Evolutionary conservation across 1,284 basidiomycete species (phyloP), one percentile per base, ranked within the genome.

Genomic region (Microbotryomycetes sp.): DNA sequence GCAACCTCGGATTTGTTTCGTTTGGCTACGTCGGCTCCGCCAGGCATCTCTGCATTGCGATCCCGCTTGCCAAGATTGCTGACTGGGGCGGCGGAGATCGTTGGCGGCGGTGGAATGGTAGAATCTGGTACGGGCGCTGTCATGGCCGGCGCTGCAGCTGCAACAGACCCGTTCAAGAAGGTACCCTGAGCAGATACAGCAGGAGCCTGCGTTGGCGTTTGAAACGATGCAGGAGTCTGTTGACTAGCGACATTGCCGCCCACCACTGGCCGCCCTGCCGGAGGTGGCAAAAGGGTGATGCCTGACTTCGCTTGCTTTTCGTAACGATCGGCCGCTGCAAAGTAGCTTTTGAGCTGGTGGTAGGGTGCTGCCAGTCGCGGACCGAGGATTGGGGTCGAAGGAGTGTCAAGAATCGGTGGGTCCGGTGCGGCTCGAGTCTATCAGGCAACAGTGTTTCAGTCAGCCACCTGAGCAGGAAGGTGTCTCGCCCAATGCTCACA

Each of bases 281-380:
- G 19, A 12, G 12, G 9, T 19, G 36, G 36, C 36, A 29, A 19
- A 52, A 52, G 25, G 6, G 30, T 9, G 25, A 29, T 29, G 9
- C n/a, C 30, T 19, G 25, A 28, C 23, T 52, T 25, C 7, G 50
- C 50, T 45, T 65, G 67, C 16, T 30, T 23, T 45, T 69, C 67
- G 56, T 58, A 69, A 6, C 47, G 36, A 12, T 66, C 67, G 4
- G 65, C 56, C 1, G 62, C 67, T n/a, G 36, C 29, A 23, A 69
- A 69, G 54, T 69, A 66, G 30, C 46, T 16, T 42, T 66, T 66
- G 26, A 69, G 54, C 6, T 26, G 31, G 25, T 29, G 29, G 53
- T 69, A 69, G 3, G 54, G 22, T 1, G 28, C 16, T 2, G 42
- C 31, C 45, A 69, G 60, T 2, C 60, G 57, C 1, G 57, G 48